Base-by-base conservation (phyloP, 192 early-diverging fungal genomes). In the Chytriomyces hyalinus region DNA sequence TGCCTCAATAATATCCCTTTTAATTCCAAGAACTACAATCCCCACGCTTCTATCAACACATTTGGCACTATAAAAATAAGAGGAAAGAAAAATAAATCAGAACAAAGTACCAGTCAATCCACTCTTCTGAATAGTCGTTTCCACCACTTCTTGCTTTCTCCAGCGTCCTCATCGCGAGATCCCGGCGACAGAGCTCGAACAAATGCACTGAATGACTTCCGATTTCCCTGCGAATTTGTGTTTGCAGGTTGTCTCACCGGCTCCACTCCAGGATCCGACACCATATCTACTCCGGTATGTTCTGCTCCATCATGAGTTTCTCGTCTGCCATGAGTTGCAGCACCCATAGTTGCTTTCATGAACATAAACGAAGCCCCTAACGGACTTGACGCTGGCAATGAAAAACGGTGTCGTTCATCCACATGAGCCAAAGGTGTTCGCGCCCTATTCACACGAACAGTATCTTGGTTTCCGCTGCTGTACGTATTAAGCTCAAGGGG, bases 121-220 rank as follows among this genome's bases (percentile, higher is more conserved):
- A 20, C 53, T 57, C 36, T 36, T 36, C 36, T 57, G 5, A 57
- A 57, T 0, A 57, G 53, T 57, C 20, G 13, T 57, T 57, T 57
- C 53, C 53, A 57, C 53, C 53, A 57, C 20, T 57, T 57, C 53
- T 57, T 57, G 15, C 20, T 20, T 20, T 57, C 53, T 13, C 53
- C 20, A 20, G 2, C 20, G 15, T 3, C 15, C 53, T 57, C 53
- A 13, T 57, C 53, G 53, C 15, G 15, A 57, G 20, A 57, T 2
- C 15, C 53, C 48, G 60, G 57, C 28, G 72, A 26, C n/a, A 49
- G 6, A 17, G 59, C 11, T n/a, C 63, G 73, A 22, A 11, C 44
- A 75, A 75, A 75, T 26, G 66, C 36, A 22, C 26, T 48, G 49
- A 75, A 75, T 28, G 73, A 75, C 49, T 75, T 75, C n/a, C 73